Percentiles rank a stretch among this genome's conserved stretches.
These are phyloP conservation scores for Mucor plumbeus DNA, from an alignment of 371 early-diverging fungal species.

Conservation along the genomic window DNA sequence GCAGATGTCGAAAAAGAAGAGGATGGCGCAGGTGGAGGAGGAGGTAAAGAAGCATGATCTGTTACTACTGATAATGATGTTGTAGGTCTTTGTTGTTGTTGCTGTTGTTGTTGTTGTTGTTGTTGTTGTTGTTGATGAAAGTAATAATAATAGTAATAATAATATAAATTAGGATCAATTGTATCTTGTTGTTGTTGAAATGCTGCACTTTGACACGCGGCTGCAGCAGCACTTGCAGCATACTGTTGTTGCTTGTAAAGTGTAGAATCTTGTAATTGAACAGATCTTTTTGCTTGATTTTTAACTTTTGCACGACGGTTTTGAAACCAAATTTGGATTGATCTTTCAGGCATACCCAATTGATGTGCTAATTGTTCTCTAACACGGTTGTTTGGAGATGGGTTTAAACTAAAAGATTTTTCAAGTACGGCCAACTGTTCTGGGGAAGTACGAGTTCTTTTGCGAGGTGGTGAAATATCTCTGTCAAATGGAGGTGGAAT, in stretches of 20 bases:
- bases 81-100: conserved; percentile 11
- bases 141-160: conserved; percentile 54
- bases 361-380: conserved; percentile 85
- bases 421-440: conserved; percentile 77
- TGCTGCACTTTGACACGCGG: conserved; percentile 49
- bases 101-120: conserved; percentile 30
- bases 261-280: conserved; percentile 27
- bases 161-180: conserved; percentile 50
- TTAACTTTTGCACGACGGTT: conserved; percentile 96
- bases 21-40: conserved; percentile 30
- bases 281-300: conserved; percentile 62
- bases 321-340: conserved; percentile 99
- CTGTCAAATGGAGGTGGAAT: conserved; percentile 21
- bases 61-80: not conserved
- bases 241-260: conserved; percentile 59
- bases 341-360: conserved; percentile 89
- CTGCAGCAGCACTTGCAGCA: conserved; percentile 51
- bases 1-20: conserved; percentile 15
- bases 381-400: conserved; percentile 79
- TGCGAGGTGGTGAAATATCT: conserved; percentile 43
- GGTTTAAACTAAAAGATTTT: conserved; percentile 72
- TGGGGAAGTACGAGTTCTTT: conserved; percentile 74
- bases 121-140: conserved; percentile 52
- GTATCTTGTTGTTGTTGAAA: conserved; percentile 42
- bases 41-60: conserved; percentile 15